These are phyloP conservation scores for Penicillium simplicissimum DNA, from an alignment of 495 filamentous ascomycete genomes.

Conservation along the genomic window DNA sequence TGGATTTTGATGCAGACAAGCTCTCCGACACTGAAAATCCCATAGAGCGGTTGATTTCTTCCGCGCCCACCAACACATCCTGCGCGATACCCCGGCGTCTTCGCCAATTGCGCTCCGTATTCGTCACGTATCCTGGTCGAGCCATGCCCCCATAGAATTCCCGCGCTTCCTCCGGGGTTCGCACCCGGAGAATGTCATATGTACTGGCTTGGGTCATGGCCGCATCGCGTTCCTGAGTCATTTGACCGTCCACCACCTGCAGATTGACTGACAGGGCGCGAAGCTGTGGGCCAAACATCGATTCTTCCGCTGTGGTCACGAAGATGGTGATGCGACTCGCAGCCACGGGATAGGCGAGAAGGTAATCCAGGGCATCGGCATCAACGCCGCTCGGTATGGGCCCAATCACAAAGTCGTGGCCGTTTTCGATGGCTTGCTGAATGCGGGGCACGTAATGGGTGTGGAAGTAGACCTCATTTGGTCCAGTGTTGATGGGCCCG, in stretches of 20 bases:
- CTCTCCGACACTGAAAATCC: background rate
- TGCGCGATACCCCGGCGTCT: slow-evolving; percentile 25
- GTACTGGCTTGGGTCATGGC: slow-evolving; percentile 28
- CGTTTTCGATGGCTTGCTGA: slow-evolving; percentile 19
- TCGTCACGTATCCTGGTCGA: slow-evolving; percentile 26
- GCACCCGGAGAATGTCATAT: slow-evolving; percentile 32
- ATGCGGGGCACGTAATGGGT: slow-evolving; percentile 25
- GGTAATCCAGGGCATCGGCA: slow-evolving; percentile 30
- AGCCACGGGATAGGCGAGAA: slow-evolving; percentile 23
- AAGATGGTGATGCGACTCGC: slow-evolving; percentile 29
- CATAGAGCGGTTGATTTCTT: slow-evolving; percentile 18
- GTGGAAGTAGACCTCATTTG: slow-evolving; percentile 23
- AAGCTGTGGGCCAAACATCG: slow-evolving; percentile 18
- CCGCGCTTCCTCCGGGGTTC: slow-evolving; percentile 22
- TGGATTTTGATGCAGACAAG: background rate
- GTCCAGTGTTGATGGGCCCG: slow-evolving; percentile 30
- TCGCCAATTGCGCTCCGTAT: slow-evolving; percentile 37
- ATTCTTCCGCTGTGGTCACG: slow-evolving; percentile 24
- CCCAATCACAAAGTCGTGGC: slow-evolving; percentile 29
- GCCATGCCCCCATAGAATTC: slow-evolving; percentile 26
- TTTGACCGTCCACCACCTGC: slow-evolving; percentile 21
- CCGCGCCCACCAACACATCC: slow-evolving; percentile 8
- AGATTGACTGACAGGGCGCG: slow-evolving; percentile 20
- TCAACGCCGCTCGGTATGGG: slow-evolving; percentile 30
- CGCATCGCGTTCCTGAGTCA: slow-evolving; percentile 29